phyloP scores from a whole-genome alignment of 176 grass and related monocot species.

The Cymbopogon citratus region DNA sequence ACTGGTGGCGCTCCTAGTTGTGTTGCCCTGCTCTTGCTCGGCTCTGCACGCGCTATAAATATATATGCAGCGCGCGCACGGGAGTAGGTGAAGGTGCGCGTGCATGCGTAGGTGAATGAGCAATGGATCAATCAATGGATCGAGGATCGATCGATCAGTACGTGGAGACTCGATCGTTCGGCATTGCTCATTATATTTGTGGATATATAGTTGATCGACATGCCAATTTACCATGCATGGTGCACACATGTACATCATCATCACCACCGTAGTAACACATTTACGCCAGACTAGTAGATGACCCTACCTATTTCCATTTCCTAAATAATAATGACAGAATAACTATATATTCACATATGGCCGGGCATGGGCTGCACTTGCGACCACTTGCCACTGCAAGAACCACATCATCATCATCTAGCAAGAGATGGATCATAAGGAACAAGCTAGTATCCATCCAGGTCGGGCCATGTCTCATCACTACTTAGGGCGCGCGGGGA shows the following conservation, averaged over 20 bases:
- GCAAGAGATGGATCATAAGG: neutral
- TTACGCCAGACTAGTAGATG: neutral
- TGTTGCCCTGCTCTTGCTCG: neutral
- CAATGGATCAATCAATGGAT: neutral
- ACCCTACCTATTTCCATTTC: neutral
- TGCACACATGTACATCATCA: neutral
- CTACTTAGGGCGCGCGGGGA: neutral
- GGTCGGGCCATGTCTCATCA: neutral
- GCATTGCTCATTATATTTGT: neutral
- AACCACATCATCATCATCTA: neutral
- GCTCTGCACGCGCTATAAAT: neutral
- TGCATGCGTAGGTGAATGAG: neutral
- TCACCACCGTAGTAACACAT: too few species aligned
- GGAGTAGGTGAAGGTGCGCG: constrained; percentile 3
- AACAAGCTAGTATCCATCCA: neutral
- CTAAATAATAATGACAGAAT: neutral
- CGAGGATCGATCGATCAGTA: neutral
- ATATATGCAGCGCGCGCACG: neutral
- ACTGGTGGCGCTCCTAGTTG: too few species aligned
- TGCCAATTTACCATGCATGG: neutral
- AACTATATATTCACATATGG: neutral
- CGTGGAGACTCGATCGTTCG: neutral
- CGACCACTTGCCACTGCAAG: too few species aligned
- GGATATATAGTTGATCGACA: neutral
- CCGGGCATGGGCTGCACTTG: too few species aligned